Conservation (phyloP, 768 basidiomycete species). For the Tricholomella constricta region DNA sequence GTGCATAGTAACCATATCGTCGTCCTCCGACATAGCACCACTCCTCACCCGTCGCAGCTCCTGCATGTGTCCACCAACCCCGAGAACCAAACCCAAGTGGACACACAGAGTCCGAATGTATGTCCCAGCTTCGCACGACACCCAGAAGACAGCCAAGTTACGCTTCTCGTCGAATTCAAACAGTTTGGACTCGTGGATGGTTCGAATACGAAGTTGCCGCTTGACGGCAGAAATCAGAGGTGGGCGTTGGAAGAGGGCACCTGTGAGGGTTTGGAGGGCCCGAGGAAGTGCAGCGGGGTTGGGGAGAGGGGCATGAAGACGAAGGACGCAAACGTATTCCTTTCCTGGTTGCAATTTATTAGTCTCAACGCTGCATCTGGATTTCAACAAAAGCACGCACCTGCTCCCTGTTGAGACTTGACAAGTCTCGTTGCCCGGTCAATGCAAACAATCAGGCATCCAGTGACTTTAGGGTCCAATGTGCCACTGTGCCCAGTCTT, state of each 20-base stretch:
- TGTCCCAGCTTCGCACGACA: slow-evolving; percentile 97
- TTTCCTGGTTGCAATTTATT: slow-evolving; percentile 62
- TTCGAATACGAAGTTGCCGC: slow-evolving; percentile 94
- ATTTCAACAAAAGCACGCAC: slow-evolving; percentile 41
- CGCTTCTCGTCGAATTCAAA: slow-evolving; percentile 98
- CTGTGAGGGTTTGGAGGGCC: slow-evolving; percentile 94
- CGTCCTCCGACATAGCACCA: slow-evolving; percentile 96
- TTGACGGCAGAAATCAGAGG: slow-evolving; percentile 99
- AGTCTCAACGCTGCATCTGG: not conserved
- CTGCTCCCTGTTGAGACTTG: slow-evolving; percentile 98
- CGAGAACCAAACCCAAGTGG: slow-evolving; percentile 89
- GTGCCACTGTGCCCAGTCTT: slow-evolving; percentile 99
- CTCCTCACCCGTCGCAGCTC: slow-evolving; percentile 92
- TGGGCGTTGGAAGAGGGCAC: slow-evolving; percentile 98
- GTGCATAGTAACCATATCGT: slow-evolving; percentile 99
- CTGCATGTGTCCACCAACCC: slow-evolving; percentile 99
- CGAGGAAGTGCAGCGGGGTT: slow-evolving; percentile 87
- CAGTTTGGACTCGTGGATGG: slow-evolving; percentile 94
- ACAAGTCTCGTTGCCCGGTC: slow-evolving; percentile 97
- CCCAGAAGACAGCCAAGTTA: slow-evolving; percentile 97
- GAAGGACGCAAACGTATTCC: slow-evolving; percentile 96
- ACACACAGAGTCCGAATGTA: slow-evolving; percentile 97
- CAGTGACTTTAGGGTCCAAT: slow-evolving; percentile 98
- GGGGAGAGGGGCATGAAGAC: slow-evolving; percentile 82
- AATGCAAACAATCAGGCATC: slow-evolving; percentile 98